phyloP scores from a whole-genome alignment of 2,329 filamentous ascomycete genomes.

The Fusarium palustre region DNA sequence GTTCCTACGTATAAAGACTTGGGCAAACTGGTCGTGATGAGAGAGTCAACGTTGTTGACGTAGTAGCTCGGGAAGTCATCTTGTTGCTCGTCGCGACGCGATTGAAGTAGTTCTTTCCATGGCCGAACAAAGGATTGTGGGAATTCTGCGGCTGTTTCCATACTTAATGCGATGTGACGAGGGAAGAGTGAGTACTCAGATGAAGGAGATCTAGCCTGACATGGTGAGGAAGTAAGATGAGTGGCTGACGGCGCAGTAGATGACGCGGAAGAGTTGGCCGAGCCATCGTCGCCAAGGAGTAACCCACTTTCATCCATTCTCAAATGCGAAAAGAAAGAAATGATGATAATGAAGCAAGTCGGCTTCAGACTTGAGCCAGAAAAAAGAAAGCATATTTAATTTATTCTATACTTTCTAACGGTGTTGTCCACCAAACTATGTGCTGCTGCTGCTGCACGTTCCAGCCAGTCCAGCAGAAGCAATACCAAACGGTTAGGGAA shows the following conservation, averaged over 20 bases:
- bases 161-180: background rate
- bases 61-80: conserved; percentile 64
- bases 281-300: conserved; percentile 27
- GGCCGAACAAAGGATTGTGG: conserved; percentile 54
- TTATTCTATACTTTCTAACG: background rate
- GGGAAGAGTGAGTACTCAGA: background rate
- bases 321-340: background rate
- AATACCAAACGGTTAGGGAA: background rate
- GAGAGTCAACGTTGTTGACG: conserved; percentile 55
- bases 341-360: background rate
- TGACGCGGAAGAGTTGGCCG: conserved; percentile 29
- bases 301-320: conserved; percentile 8
- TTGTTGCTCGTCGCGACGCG: conserved; percentile 51
- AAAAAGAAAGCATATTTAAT: background rate
- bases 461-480: background rate
- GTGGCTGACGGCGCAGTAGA: conserved; percentile 25
- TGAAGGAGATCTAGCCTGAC: background rate
- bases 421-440: background rate
- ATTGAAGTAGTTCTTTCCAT: conserved; percentile 52
- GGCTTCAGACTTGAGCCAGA: too few relatives aligned
- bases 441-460: too few relatives aligned
- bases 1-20: conserved; percentile 67
- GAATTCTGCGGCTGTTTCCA: conserved; percentile 44
- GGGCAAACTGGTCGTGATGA: conserved; percentile 62
- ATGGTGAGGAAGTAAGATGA: conserved; percentile 4